A percentile compares a stretch with the other conserved stretches of the same genome.
phyloP scores from a whole-genome alignment of 306 rosid species.

The Cajanus cajan region DNA sequence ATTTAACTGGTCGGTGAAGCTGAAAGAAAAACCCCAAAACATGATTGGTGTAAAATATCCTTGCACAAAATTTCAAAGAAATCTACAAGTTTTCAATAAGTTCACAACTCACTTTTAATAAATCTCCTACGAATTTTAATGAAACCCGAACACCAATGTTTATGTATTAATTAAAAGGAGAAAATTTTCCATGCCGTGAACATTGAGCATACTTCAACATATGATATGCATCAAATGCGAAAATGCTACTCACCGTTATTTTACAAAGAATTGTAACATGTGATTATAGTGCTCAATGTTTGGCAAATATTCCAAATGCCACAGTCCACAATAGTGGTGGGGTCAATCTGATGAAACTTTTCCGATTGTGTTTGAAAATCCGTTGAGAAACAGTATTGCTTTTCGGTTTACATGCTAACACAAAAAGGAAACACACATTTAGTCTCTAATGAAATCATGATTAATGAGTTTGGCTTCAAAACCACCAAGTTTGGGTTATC shows the following conservation, averaged over 20 bases:
- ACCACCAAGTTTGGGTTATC: neutral
- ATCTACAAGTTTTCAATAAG: neutral
- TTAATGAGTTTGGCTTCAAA: neutral
- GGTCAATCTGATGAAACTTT: neutral
- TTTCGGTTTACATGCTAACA: neutral
- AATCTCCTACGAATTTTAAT: neutral
- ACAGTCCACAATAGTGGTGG: neutral
- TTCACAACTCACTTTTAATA: neutral
- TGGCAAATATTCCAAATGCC: neutral
- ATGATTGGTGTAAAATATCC: neutral
- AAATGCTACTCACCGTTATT: neutral
- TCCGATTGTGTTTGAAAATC: neutral
- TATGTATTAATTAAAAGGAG: neutral
- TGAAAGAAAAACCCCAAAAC: neutral
- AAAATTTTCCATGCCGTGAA: neutral
- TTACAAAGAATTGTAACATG: neutral
- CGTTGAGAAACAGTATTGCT: neutral
- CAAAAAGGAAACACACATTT: neutral
- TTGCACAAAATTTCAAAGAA: neutral
- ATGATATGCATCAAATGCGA: neutral
- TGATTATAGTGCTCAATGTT: neutral
- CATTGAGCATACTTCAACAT: neutral
- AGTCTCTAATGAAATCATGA: neutral
- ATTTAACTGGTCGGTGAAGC: neutral
- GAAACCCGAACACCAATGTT: neutral